Conservation (phyloP, 140 eudicot species). For the Anethum foeniculum region DNA sequence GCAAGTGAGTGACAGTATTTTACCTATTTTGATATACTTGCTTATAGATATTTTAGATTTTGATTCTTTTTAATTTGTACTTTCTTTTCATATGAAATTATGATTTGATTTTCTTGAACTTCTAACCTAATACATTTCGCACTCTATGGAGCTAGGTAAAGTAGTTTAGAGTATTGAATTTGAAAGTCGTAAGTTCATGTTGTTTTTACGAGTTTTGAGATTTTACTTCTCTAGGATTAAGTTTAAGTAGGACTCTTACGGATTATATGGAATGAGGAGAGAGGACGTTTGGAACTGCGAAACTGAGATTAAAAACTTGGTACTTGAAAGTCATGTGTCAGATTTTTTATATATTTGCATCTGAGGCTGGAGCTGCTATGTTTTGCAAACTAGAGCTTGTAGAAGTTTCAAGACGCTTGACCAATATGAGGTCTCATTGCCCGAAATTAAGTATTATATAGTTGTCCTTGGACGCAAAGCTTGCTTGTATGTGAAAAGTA, state of each 20-base stretch:
- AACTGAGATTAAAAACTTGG: neutral
- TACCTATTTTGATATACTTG: neutral
- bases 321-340: neutral
- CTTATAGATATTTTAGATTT: neutral
- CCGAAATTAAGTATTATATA: neutral
- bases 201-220: neutral
- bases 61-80: neutral
- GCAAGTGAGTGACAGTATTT: conserved; percentile 34
- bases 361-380: neutral
- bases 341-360: neutral
- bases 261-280: neutral
- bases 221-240: neutral
- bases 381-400: neutral
- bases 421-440: neutral
- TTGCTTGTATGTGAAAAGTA: neutral
- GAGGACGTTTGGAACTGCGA: neutral
- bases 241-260: neutral
- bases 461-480: neutral
- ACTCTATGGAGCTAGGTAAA: neutral
- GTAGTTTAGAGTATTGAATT: neutral
- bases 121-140: neutral
- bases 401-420: neutral
- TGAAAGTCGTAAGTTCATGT: neutral
- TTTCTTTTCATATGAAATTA: neutral
- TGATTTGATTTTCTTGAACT: neutral